Conservation (phyloP, 2,329 filamentous ascomycete species). For the Talaromyces sp. region DNA sequence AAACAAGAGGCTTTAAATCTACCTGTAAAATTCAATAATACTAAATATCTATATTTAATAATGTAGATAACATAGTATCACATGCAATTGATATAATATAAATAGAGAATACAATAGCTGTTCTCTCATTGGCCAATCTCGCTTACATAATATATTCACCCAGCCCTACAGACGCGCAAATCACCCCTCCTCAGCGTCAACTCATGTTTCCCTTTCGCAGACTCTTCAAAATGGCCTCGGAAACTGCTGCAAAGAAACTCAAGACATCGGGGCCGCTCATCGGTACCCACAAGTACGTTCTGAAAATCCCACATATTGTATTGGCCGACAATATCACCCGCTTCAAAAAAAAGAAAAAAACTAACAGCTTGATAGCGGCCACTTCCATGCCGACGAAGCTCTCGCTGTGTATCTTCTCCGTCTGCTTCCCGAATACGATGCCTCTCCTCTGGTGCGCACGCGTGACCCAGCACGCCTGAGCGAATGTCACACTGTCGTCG, state of each 20-base stretch:
- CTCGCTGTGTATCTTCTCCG: conserved; percentile 95
- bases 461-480: conserved; percentile 74
- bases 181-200: not conserved
- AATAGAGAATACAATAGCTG: not conserved
- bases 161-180: not conserved
- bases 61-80: not conserved
- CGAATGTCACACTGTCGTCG: conserved; percentile 89
- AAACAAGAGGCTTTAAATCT: not conserved
- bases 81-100: not conserved
- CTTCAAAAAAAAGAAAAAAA: conserved; percentile 6
- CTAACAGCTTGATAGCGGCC: conserved; percentile 51
- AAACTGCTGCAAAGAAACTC: conserved; percentile 72
- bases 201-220: conserved; percentile 29
- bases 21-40: not conserved
- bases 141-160: not conserved
- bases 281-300: conserved; percentile 76
- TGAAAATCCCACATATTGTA: not conserved
- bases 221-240: conserved; percentile 55
- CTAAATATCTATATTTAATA: not conserved
- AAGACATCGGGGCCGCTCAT: conserved; percentile 71
- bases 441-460: conserved; percentile 73
- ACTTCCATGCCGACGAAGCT: conserved; percentile 98
- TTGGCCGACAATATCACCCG: conserved; percentile 2
- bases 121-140: not conserved
- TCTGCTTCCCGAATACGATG: conserved; percentile 72